Base-by-base conservation (phyloP, 345 rosid species). In the Salix suchowensis region DNA sequence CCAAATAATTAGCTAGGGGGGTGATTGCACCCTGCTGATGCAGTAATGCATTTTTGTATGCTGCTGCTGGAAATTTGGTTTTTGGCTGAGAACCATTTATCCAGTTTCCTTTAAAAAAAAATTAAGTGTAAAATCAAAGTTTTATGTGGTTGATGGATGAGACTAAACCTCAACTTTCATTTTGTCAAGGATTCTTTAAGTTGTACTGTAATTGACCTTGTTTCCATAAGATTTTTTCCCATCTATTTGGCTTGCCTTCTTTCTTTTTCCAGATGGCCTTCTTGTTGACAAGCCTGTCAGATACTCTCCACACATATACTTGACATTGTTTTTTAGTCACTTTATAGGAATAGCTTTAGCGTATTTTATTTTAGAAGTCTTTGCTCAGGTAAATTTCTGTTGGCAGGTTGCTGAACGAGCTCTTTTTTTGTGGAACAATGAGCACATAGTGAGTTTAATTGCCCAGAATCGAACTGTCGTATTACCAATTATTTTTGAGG, bases 391-490 rank as follows among this genome's bases (percentile, higher is more conserved):
- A 28, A 74, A 10, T 77, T 61, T 82, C 71, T 32, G 24, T 81
- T 85, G 81, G 28, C 90, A 94, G 97, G 97, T 94, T 75, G 91
- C 98, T 24, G 98, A 94, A 76, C 86, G 98, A 76, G 88, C 97
- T 48, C 87, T 92, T 50, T 94, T 94, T 85, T 85, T 92, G 79
- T 94, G 98, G 98, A 94, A 94, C 76, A 94, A 88, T 52, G 98
- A 94, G 86, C 97, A 92, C 78, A 77, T 94, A 0, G 98, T 91
- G 78, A 81, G 82, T 81, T 77, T 94, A 74, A 89, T 91, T 1
- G 94, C 92, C n/a, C 96, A 92, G 84, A 88, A 92, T 79, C 78
- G 93, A 48, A 73, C 83, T 16, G 89, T 87, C 40, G 84, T 92
- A 64, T 77, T 94, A 65, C 97, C 96, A 6, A 84, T 94, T 40